Evolutionary conservation across 2,329 filamentous ascomycete genomes (phyloP), one percentile per base, ranked within the genome.

Genomic region (Nannizziopsis barbatae): DNA sequence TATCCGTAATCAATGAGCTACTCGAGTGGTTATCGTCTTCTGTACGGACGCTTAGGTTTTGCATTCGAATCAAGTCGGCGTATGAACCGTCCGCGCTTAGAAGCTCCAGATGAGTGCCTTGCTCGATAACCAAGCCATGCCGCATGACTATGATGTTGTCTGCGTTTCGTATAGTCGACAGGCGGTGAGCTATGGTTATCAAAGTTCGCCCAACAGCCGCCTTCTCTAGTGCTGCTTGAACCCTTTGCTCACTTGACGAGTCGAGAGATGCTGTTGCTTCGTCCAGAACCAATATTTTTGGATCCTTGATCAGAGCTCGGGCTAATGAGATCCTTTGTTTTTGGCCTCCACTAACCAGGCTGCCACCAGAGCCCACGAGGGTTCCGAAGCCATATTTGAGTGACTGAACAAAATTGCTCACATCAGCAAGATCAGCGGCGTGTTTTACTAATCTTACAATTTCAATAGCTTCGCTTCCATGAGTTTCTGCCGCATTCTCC

Each of bases 231-330:
- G 60, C 56, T 6, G 52, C 49, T 44, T 58, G 58, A 17, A 62
- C 55, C 6, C 53, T 50, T 27, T 53, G 52, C 40, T 62, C 59
- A 35, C 53, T 58, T 8, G 48, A 41, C 8, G 55, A 57, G 45
- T 62, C 60, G 12, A 62, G 47, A 1, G 60, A 51, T 7, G 59
- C 53, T 1, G 60, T 62, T 3, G 60, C 60, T 55, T 62, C 60
- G 49, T 62, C 60, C 9, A 62, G 52, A 5, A 62, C 53, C n/a
- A 95, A 73, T 58, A 94, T 76, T 68, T 85, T 87, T 0, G 86
- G 86, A 58, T 92, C 81, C 11, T 81, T 86, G 20, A 93, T 83
- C 46, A 92, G 76, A 18, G 86, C 86, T 57, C 86, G 74, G 5
- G 87, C 86, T 62, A 93, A 89, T 5, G 86, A 85, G 57, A 94